Percentiles rank a stretch among this genome's conserved stretches.
These are phyloP conservation scores for Aspergillus sp. DNA, from an alignment of 2,329 filamentous ascomycete genomes.

Conservation along the genomic window DNA sequence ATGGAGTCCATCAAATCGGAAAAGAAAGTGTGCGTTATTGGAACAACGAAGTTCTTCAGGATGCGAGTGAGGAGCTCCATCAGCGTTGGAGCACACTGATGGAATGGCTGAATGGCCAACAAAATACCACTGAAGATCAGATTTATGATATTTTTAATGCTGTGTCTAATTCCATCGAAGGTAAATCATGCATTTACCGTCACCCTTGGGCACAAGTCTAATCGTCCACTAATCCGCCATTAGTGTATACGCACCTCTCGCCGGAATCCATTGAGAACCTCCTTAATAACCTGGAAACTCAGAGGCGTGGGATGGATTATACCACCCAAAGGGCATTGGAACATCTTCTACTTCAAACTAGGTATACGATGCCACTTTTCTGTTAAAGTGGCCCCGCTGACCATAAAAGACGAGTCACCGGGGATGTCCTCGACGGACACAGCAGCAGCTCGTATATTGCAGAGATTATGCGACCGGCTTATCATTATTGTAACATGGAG, in stretches of 20 bases:
- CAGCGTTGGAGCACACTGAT: neutral
- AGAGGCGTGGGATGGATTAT: neutral
- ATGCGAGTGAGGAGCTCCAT: neutral
- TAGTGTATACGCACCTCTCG: slow-evolving; percentile 1
- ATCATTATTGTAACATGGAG: neutral
- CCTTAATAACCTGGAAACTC: neutral
- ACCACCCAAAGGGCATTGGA: neutral
- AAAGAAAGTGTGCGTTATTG: slow-evolving; percentile 6
- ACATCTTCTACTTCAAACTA: neutral
- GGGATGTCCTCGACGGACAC: neutral
- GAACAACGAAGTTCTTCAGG: slow-evolving; percentile 17
- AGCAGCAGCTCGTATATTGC: slow-evolving; percentile 6
- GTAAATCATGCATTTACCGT: neutral
- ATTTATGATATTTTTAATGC: neutral
- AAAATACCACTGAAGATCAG: neutral
- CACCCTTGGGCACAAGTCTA: neutral
- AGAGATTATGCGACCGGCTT: slow-evolving; percentile 3
- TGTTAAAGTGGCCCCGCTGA: neutral
- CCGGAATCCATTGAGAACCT: slow-evolving; percentile 1
- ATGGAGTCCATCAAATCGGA: slow-evolving; percentile 9
- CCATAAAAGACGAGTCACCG: neutral
- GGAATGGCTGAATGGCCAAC: neutral
- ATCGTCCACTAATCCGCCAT: neutral
- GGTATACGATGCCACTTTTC: neutral
- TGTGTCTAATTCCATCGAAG: neutral